Conservation (phyloP, 2,329 filamentous ascomycete species). For the Alternaria consortialis region DNA sequence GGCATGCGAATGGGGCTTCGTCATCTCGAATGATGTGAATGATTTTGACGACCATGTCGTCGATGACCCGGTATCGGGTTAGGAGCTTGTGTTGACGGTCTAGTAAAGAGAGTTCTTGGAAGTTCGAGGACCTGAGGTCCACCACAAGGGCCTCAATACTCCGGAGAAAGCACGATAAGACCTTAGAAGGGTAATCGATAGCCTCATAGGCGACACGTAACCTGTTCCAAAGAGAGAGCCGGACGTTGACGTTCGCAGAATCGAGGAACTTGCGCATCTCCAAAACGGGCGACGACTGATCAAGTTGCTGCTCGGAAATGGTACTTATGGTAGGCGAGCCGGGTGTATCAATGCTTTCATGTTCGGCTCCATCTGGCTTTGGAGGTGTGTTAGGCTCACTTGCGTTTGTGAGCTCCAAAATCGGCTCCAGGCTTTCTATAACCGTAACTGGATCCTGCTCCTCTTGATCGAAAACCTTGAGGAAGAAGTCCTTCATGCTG, state of each 20-base stretch:
- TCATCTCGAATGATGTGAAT: conserved; percentile 73
- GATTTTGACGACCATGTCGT: conserved; percentile 76
- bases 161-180: conserved; percentile 85
- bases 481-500: conserved; percentile 96
- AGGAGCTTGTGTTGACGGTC: conserved; percentile 76
- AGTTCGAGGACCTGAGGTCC: conserved; percentile 70
- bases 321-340: conserved; percentile 23
- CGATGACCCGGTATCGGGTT: conserved; percentile 78
- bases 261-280: conserved; percentile 88
- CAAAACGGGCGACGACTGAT: conserved; percentile 57
- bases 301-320: conserved; percentile 6
- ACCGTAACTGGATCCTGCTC: conserved; percentile 81
- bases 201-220: conserved; percentile 87
- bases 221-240: conserved; percentile 87
- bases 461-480: conserved; percentile 85
- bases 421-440: conserved; percentile 91
- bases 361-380: conserved; percentile 18
- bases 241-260: conserved; percentile 80
- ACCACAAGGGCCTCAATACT: conserved; percentile 83
- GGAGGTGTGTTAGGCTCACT: background rate
- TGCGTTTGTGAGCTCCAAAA: conserved; percentile 71
- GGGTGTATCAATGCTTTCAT: conserved; percentile 15
- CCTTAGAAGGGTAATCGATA: conserved; percentile 86
- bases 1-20: conserved; percentile 77
- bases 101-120: conserved; percentile 64